Evolutionary conservation across 2,329 filamentous ascomycete genomes (phyloP).

Genomic region (Claviceps sp.): DNA sequence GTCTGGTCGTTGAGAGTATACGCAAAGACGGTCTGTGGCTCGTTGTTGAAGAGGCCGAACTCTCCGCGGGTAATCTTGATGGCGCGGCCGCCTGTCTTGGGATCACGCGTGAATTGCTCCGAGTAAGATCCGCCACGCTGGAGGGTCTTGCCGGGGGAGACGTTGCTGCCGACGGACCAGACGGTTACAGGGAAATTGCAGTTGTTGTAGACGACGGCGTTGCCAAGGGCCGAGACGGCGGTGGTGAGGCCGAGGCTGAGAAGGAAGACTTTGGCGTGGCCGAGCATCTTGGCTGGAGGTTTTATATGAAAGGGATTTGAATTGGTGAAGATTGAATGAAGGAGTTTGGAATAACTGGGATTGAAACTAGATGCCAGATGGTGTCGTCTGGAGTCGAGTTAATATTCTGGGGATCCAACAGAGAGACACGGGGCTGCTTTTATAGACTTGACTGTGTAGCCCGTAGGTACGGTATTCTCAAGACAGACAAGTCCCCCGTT

Average conservation of each 20-base stretch:
- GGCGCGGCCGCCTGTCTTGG: constrained; percentile 23
- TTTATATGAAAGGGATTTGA: background rate
- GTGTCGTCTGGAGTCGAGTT: background rate
- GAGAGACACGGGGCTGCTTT: background rate
- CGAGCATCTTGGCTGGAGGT: constrained; percentile 6
- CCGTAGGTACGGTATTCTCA: no score
- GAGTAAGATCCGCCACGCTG: constrained; percentile 15
- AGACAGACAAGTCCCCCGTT: no score
- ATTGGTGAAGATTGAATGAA: background rate
- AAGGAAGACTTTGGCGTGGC: constrained; percentile 5
- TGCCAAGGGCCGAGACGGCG: constrained; percentile 14
- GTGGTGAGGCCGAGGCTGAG: constrained; percentile 4
- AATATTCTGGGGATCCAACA: background rate
- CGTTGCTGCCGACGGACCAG: constrained; percentile 24
- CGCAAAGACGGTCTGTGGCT: constrained; percentile 26
- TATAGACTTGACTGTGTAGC: background rate
- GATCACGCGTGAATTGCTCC: constrained; percentile 22
- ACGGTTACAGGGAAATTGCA: constrained; percentile 21
- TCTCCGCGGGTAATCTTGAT: constrained; percentile 23
- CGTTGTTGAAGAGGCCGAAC: constrained; percentile 25
- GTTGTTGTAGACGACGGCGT: constrained; percentile 23
- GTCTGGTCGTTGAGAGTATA: constrained; percentile 21
- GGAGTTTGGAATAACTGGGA: no score
- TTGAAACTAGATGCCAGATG: background rate
- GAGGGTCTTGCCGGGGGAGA: constrained; percentile 16